Evolutionary conservation across 2,329 filamentous ascomycete genomes (phyloP), one percentile per base, ranked within the genome.

Genomic region (Xylaria sp.): DNA sequence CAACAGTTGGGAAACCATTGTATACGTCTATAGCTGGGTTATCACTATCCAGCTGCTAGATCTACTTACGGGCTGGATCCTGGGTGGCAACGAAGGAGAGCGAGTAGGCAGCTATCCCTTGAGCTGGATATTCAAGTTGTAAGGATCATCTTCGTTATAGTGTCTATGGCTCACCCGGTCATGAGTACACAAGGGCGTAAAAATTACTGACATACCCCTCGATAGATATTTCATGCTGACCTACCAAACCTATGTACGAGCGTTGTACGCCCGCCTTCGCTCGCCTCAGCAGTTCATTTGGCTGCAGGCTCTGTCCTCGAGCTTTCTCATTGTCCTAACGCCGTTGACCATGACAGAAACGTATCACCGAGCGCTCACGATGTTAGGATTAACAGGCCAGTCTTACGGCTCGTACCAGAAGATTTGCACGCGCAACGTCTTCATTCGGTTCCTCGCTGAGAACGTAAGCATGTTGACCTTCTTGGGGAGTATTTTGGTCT

Each of bases 11-110:
- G 89, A 91, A 77, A 91, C 89, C 0, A 87, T 92, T 62, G 83
- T 90, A 12, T 92, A 92, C 75, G 90, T 92, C 58, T 92, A 91
- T 77, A 90, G 88, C 59, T 92, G 90, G 90, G 88, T 91, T 10
- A 83, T 86, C 37, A 91, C 89, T 1, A 89, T 92, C 9, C 87
- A 91, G 69, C 79, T 91, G 28, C 81, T 92, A 8, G 90, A 92
- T 75, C 86, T 85, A 2, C 80, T 91, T 66, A 90, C 89, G 0
- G 89, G 88, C 1, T 92, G 88, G 88, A 90, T 91, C 57, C 79
- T 92, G 48, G 89, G 90, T 54, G 89, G 87, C 48, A 87, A 86
- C 62, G 88, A 91, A 73, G 89, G 90, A 57, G 88, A 91, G 76
- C 83, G 89, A 39, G 90, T 92, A 1, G 89, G 89, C 48, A 91